phyloP scores from a whole-genome alignment of 257 asterid genomes.

The Linderniella brevidens region DNA sequence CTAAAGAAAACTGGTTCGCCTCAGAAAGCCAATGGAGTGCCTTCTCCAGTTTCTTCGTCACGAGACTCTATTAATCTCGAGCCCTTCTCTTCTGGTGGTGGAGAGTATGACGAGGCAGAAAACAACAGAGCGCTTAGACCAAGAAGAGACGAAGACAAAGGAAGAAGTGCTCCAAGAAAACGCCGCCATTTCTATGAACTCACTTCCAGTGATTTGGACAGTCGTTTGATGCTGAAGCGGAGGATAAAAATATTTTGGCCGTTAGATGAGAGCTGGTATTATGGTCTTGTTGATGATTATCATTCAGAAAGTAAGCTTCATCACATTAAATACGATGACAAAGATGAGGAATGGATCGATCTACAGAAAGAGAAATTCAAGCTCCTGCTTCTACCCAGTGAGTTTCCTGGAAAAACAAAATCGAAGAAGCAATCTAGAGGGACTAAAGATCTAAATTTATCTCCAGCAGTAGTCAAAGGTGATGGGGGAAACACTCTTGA shows the following conservation, averaged over 20 bases:
- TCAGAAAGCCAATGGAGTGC: conserved; percentile 26
- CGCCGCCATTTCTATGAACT: conserved; percentile 93
- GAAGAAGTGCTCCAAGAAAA: conserved; percentile 46
- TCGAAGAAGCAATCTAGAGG: conserved; percentile 18
- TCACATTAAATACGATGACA: conserved; percentile 78
- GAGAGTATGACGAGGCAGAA: conserved; percentile 32
- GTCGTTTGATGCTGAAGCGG: conserved; percentile 52
- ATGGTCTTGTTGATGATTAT: conserved; percentile 66
- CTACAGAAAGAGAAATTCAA: conserved; percentile 76
- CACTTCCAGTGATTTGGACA: conserved; percentile 43
- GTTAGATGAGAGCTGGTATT: conserved; percentile 88
- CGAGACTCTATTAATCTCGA: conserved; percentile 24
- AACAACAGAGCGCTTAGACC: conserved; percentile 65
- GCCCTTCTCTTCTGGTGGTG: conserved; percentile 29
- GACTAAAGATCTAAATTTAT: conserved; percentile 11
- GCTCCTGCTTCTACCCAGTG: conserved; percentile 80
- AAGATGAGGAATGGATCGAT: conserved; percentile 92
- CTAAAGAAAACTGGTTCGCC: conserved; percentile 35
- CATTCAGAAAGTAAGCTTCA: conserved; percentile 64
- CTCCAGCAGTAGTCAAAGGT: conserved; percentile 20
- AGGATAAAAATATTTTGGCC: conserved; percentile 92
- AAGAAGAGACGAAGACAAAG: conserved; percentile 41
- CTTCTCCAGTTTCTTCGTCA: conserved; percentile 34
- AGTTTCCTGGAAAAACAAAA: conserved; percentile 47
- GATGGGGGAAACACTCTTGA: conserved; percentile 35